Base-by-base conservation (phyloP, 805 yeast genomes). In the Jamesozyma rosinii region DNA sequence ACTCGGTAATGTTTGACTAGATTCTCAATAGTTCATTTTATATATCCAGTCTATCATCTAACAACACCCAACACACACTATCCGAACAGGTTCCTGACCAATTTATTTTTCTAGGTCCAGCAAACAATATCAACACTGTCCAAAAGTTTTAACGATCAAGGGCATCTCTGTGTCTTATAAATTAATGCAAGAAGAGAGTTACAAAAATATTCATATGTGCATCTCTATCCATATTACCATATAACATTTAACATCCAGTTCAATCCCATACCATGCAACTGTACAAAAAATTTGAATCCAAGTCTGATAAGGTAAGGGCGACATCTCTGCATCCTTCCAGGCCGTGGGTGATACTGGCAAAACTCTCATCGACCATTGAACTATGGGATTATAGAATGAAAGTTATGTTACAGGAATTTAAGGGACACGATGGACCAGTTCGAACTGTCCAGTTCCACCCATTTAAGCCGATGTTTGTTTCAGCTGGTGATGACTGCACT, bases 301-400 rank as follows among this genome's bases (percentile, higher is more conserved):
- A 92, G 75, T 87, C 97, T 50, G 84, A 96, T 46, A 75, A 97
- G 75, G 95, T 97, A 47, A 88, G 92, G 68, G 94, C 96, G 51
- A 85, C 92, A 59, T 96, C 98, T 45, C 87, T 92, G 68, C 96
- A 94, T 67, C 95, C 97, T 40, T 53, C 52, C 37, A 74, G 90
- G 63, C 97, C 98, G 47, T 92, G 95, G 97, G 84, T 88, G 46
- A 73, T 92, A 54, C 97, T 89, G 26, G 87, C 97, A 5, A 72
- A 90, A 47, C 90, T 88, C 64, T 84, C 96, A 21, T 87, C 96
- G 13, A 87, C 95, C 14, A 90, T 92, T 62, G 97, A 92, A 66
- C 73, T 92, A 49, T 92, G 98, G 98, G 99, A 92, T 66, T 92
- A 92, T 68, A 81, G 99, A 58, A 92, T 92, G 98, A 97, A 97